These are phyloP conservation scores for Hypoxylon intermedium DNA, from an alignment of 495 filamentous ascomycete genomes.

Conservation along the genomic window DNA sequence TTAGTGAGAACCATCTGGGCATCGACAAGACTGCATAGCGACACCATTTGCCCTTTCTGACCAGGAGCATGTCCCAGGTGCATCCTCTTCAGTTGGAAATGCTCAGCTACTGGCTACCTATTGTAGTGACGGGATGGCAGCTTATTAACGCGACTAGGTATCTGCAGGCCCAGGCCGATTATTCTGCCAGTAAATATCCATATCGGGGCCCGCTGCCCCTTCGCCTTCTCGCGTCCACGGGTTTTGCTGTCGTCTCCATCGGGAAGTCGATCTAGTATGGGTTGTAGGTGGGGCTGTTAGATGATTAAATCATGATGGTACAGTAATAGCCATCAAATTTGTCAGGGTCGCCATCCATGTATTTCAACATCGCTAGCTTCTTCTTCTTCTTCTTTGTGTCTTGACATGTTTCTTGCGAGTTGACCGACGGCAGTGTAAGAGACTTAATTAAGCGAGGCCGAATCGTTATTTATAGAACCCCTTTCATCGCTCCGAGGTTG, in stretches of 20 bases:
- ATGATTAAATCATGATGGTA: slow-evolving; percentile 13
- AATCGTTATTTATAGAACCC: no score
- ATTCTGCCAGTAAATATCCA: slow-evolving; percentile 15
- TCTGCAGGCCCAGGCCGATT: slow-evolving; percentile 5
- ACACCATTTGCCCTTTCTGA: no score
- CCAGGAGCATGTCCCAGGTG: no score
- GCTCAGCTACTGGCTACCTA: no score
- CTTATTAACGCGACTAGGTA: neutral
- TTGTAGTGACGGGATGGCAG: no score
- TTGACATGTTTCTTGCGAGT: neutral
- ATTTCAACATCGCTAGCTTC: neutral
- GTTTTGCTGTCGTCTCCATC: slow-evolving; percentile 9
- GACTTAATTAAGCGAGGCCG: neutral
- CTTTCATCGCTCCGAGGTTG: no score
- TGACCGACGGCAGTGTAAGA: neutral
- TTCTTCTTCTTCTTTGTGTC: slow-evolving; percentile 3
- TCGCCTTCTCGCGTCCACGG: slow-evolving; percentile 19
- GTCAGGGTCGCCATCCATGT: no score
- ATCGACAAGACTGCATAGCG: no score
- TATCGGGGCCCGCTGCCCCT: neutral
- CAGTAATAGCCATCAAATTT: neutral
- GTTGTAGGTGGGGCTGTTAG: slow-evolving; percentile 5
- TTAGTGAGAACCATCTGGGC: no score
- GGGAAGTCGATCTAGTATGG: neutral
- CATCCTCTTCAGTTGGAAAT: no score